Base-by-base conservation (phyloP, 768 basidiomycete species). In the Chlorophyllum brunneum region DNA sequence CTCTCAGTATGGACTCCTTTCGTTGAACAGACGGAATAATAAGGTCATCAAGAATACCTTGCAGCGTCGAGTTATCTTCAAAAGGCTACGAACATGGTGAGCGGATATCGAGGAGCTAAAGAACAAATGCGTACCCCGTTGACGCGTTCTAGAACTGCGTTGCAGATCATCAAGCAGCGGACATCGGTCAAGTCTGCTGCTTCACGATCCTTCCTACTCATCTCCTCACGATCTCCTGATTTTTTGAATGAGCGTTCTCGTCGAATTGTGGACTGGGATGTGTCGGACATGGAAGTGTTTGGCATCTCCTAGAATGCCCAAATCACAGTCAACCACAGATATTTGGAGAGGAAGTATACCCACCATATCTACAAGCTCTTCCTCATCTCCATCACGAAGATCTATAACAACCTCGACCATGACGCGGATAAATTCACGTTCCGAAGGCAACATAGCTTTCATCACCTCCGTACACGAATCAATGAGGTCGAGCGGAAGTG, bases 11-110 rank as follows among this genome's bases (percentile, higher is more conserved):
- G 4, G 89, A 75, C 59, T 95, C 92, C 68, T 95, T 95, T 47
- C 91, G 81, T 62, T 86, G 85, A 38, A 98, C 90, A 4, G 91
- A 83, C 2, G 95, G 95, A 27, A 97, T 81, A 61, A 98, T 92
- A 15, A 99, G 73, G 59, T 98, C 92, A 8, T 78, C 75, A 22
- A 95, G 78, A 41, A 93, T 79, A 54, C 87, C 90, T 63, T 88
- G 85, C 15, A 94, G 66, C 0, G 89, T 91, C 1, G 92, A 83
- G 58, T 89, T 89, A 74, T 65, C 87, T 53, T 91, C 79, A 44
- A 94, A 78, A 6, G 83, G 83, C 70, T 88, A 65, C 10, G 70
- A 63, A 5, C 75, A 56, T 15, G 48, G 48, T 56, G 44, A 10
- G 59, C 48, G 15, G 24, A 26, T 51, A 15, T 29, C 5, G 40